Percentiles rank a stretch among this genome's conserved stretches.
These are phyloP conservation scores for Kwoniella pini DNA, from an alignment of 768 basidiomycete genomes.

Conservation along the genomic window DNA sequence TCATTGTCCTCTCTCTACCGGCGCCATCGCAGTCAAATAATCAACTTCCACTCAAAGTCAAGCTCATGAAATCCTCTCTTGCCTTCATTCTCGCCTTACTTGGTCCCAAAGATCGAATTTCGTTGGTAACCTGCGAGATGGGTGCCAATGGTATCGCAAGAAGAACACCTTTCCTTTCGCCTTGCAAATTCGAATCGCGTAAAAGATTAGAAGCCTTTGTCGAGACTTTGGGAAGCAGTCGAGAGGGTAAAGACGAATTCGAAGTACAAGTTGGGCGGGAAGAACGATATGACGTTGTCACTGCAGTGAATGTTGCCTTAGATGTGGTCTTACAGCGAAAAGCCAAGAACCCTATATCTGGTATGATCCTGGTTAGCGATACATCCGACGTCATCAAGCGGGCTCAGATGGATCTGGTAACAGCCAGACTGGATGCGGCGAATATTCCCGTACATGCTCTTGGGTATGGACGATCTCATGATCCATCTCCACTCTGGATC, in stretches of 20 bases:
- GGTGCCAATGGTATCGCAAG: slow-evolving; percentile 77
- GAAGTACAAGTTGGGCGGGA: slow-evolving; percentile 75
- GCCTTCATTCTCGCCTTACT: slow-evolving; percentile 81
- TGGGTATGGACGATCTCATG: slow-evolving; percentile 94
- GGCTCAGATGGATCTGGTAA: slow-evolving; percentile 96
- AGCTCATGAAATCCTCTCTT: slow-evolving; percentile 83
- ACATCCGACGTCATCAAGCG: slow-evolving; percentile 87
- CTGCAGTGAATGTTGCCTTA: slow-evolving; percentile 94
- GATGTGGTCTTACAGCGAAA: slow-evolving; percentile 95
- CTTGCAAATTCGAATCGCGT: slow-evolving; percentile 69
- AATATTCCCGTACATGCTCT: slow-evolving; percentile 96
- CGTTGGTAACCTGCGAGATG: slow-evolving; percentile 89
- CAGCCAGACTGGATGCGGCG: slow-evolving; percentile 93
- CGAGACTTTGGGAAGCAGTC: slow-evolving; percentile 61
- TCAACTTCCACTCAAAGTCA: slow-evolving; percentile 65
- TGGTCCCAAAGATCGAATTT: slow-evolving; percentile 75
- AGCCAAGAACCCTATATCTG: slow-evolving; percentile 81
- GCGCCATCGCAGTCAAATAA: slow-evolving; percentile 19
- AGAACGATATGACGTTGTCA: slow-evolving; percentile 95
- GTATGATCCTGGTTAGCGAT: slow-evolving; percentile 90
- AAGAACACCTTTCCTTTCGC: slow-evolving; percentile 87
- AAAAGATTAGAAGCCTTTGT: slow-evolving; percentile 74
- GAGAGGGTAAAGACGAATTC: slow-evolving; percentile 62
- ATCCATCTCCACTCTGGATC: slow-evolving; percentile 96
- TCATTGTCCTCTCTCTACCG: slow-evolving; percentile 86